Evolutionary conservation across 352 stramenopile genomes (phyloP).

Genomic region (Phytophthora sp.): DNA sequence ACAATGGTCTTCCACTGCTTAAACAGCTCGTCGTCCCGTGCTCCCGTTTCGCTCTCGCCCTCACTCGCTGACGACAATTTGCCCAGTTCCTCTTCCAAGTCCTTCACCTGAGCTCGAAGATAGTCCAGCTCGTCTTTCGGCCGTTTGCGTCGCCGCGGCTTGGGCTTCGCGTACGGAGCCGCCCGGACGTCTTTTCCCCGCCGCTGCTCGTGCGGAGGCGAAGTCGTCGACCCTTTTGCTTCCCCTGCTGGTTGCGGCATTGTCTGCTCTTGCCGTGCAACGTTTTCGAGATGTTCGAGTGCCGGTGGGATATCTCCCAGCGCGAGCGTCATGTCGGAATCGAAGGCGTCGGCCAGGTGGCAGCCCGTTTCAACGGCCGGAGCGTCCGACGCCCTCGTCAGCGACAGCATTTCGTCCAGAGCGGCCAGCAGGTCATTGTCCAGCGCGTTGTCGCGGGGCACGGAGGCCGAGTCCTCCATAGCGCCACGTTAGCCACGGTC

Average conservation of each 20-base stretch:
- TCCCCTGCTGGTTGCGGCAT: background rate
- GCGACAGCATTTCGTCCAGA: slow-evolving; percentile 32
- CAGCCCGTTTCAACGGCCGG: slow-evolving; percentile 12
- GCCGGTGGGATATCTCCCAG: slow-evolving; percentile 3
- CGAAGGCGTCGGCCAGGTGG: slow-evolving; percentile 25
- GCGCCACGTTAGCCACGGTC: background rate
- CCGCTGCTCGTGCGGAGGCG: slow-evolving; percentile 4
- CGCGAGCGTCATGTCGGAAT: background rate
- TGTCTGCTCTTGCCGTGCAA: background rate
- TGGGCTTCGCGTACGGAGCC: slow-evolving; percentile 14
- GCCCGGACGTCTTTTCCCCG: slow-evolving; percentile 13
- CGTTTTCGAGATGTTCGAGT: background rate
- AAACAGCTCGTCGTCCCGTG: slow-evolving; percentile 24
- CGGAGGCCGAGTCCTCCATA: background rate
- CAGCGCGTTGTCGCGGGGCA: background rate
- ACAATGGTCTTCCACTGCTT: slow-evolving; percentile 28
- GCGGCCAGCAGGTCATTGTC: slow-evolving; percentile 26
- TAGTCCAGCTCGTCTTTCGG: slow-evolving; percentile 46
- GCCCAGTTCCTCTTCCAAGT: slow-evolving; percentile 30
- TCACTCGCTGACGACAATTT: slow-evolving; percentile 13
- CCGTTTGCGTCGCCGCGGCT: slow-evolving; percentile 26
- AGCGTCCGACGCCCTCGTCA: background rate
- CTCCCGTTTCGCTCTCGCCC: background rate
- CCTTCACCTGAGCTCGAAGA: slow-evolving; percentile 22
- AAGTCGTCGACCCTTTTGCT: background rate